Percentiles rank a stretch among this genome's conserved stretches.
phyloP scores from a whole-genome alignment of 495 filamentous ascomycete species.

The Xylaria castorea region DNA sequence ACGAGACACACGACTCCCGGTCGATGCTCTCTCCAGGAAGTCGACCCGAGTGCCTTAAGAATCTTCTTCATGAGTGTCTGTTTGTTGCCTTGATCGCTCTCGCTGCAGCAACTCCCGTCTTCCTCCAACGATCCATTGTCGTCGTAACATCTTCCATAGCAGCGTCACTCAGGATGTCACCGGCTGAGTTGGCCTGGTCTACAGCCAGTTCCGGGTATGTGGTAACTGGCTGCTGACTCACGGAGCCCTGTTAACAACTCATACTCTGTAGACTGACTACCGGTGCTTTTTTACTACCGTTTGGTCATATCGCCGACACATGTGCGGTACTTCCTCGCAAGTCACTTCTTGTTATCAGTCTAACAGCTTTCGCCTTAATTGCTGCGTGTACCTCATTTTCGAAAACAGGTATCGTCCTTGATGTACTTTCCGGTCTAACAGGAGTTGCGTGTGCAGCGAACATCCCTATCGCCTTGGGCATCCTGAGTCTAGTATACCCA shows the following conservation, averaged over 20 bases:
- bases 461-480: slow-evolving; percentile 65
- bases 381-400: slow-evolving; percentile 62
- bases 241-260: slow-evolving; percentile 33
- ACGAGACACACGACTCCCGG: slow-evolving; percentile 33
- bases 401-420: slow-evolving; percentile 58
- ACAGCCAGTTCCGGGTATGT: slow-evolving; percentile 61
- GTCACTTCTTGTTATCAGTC: slow-evolving; percentile 59
- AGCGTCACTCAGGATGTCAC: slow-evolving; percentile 65
- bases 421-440: slow-evolving; percentile 64
- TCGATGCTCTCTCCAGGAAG: slow-evolving; percentile 30
- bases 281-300: slow-evolving; percentile 66
- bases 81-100: slow-evolving; percentile 68
- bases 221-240: background rate
- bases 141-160: slow-evolving; percentile 66
- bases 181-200: slow-evolving; percentile 68
- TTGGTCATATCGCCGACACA: slow-evolving; percentile 65
- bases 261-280: slow-evolving; percentile 50
- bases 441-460: slow-evolving; percentile 65
- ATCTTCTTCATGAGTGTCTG: slow-evolving; percentile 62
- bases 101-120: slow-evolving; percentile 67
- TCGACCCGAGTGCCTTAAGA: slow-evolving; percentile 64
- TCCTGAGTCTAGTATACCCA: slow-evolving; percentile 64
- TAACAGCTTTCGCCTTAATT: slow-evolving; percentile 61
- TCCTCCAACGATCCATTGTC: slow-evolving; percentile 61
- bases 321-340: slow-evolving; percentile 62